A percentile compares a stretch with the other conserved stretches of the same genome.
These are phyloP conservation scores for Oryza glumipatula DNA, from an alignment of 176 grass and related monocot species.

Conservation along the genomic window DNA sequence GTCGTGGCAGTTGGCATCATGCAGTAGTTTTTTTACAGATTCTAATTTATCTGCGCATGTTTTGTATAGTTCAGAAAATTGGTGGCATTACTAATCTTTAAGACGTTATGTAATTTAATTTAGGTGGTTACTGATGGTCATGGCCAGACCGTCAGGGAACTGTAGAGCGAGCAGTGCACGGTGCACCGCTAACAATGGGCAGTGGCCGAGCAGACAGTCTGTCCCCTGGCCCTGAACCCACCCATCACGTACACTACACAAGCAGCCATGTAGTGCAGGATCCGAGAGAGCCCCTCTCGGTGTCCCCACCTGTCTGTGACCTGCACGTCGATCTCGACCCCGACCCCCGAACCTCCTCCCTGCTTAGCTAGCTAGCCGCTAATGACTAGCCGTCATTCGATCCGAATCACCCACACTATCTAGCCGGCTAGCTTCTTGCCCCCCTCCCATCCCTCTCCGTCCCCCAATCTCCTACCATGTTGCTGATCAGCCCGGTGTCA, in stretches of 20 bases:
- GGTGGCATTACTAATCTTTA: no score
- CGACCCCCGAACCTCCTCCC: background rate
- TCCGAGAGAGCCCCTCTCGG: background rate
- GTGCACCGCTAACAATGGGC: background rate
- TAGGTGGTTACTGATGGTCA: background rate
- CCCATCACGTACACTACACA: background rate
- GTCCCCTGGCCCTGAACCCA: background rate
- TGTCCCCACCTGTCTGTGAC: background rate
- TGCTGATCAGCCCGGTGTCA: background rate
- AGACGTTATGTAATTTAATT: no score
- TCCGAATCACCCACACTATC: background rate
- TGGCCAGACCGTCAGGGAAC: background rate
- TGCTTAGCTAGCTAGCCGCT: background rate
- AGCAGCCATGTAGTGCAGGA: background rate
- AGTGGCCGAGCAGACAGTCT: background rate
- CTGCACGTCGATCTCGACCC: background rate
- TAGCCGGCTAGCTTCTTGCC: background rate
- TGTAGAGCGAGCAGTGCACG: background rate
- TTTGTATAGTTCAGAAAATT: no score
- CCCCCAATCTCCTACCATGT: constrained; percentile 24
- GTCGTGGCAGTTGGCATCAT: no score
- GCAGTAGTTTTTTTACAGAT: no score
- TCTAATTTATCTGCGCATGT: no score
- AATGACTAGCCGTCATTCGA: background rate
- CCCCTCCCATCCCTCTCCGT: constrained; percentile 33